A percentile compares a stretch with the other conserved stretches of the same genome.
phyloP scores from a whole-genome alignment of 164 flowering plant genomes.

The Tetrastigma voinierianum region DNA sequence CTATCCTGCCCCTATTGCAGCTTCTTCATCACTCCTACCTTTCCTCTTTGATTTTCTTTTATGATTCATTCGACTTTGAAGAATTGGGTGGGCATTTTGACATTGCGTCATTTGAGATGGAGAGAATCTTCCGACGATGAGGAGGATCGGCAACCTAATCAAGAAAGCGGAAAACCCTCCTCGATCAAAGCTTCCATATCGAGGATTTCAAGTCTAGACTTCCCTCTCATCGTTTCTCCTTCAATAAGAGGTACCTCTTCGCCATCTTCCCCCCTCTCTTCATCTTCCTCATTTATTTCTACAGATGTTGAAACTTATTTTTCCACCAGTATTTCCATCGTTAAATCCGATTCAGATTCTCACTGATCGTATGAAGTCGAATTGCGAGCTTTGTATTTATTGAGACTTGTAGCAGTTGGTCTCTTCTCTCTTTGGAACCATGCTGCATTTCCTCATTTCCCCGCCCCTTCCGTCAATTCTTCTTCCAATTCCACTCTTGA shows the following conservation, averaged over 20 bases:
- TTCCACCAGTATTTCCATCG: slow-evolving; percentile 21
- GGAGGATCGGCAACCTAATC: slow-evolving; percentile 54
- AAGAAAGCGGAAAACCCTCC: slow-evolving; percentile 26
- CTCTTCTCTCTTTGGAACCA: slow-evolving; percentile 65
- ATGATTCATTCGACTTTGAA: neutral
- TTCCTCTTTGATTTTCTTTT: no score
- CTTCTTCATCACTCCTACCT: no score
- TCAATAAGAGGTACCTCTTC: slow-evolving; percentile 49
- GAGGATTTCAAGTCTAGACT: slow-evolving; percentile 14
- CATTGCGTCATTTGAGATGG: slow-evolving; percentile 20
- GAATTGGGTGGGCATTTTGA: no score
- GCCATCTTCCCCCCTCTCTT: slow-evolving; percentile 48
- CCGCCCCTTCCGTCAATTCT: slow-evolving; percentile 13
- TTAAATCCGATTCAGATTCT: slow-evolving; percentile 18
- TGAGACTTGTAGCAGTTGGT: slow-evolving; percentile 63
- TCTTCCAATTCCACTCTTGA: slow-evolving; percentile 10
- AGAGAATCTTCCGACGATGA: slow-evolving; percentile 53
- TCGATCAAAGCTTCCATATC: slow-evolving; percentile 33
- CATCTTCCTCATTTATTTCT: slow-evolving; percentile 42
- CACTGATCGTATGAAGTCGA: slow-evolving; percentile 56
- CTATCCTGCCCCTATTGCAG: no score
- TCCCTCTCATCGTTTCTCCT: slow-evolving; percentile 17
- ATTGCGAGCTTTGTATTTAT: slow-evolving; percentile 61
- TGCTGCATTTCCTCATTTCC: slow-evolving; percentile 10
- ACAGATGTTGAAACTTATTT: slow-evolving; percentile 42